Base-by-base conservation (phyloP, 164 flowering plant species). In the Macadamia integrifolia region DNA sequence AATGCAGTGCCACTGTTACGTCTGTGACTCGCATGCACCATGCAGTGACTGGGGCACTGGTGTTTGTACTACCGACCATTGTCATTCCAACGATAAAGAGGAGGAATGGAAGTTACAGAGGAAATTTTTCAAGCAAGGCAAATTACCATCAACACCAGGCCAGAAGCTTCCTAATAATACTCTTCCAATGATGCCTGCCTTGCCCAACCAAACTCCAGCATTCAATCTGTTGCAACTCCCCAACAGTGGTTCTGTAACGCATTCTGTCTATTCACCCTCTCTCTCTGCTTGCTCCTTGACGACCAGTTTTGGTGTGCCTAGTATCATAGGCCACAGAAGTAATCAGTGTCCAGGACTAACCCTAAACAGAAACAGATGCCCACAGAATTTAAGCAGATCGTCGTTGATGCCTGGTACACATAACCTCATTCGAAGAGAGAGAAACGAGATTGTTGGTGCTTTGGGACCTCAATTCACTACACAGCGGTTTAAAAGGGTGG, bases 1-100 rank as follows among this genome's bases (percentile, higher is more conserved):
- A 78, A 74, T 80, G 73, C 95, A 94, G 99, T 94, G 99, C 70
- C 95, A 94, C 60, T 94, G 99, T 81, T 92, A 83, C 77, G 97
- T 92, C 23, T 94, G 99, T 74, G 99, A 94, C 68, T 62, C 75
- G 56, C 82, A 57, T 70, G 96, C 97, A 23, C 99, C 99, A 53
- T 94, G 99, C 72, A 63, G 52, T n/a, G 62, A 66, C 50, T 94
- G 99, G 99, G 87, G 87, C 43, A 76, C 80, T 32, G 93, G 94
- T 62, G 58, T 29, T 60, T 75, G 80, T 55, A 66, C 31, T 31
- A 5, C 35, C 10, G 92, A 85, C 67, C 99, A 94, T 80, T 94
- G 97, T 71, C 89, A 90, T 76, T 86, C 97, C n/a, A 88, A 84
- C 74, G 93, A 92, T 58, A 88, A 88, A 71, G 84, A 76, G n/a